A percentile compares a stretch with the other conserved stretches of the same genome.
Conservation (phyloP, 768 basidiomycete genomes). For the Leccinum rimulosum region DNA sequence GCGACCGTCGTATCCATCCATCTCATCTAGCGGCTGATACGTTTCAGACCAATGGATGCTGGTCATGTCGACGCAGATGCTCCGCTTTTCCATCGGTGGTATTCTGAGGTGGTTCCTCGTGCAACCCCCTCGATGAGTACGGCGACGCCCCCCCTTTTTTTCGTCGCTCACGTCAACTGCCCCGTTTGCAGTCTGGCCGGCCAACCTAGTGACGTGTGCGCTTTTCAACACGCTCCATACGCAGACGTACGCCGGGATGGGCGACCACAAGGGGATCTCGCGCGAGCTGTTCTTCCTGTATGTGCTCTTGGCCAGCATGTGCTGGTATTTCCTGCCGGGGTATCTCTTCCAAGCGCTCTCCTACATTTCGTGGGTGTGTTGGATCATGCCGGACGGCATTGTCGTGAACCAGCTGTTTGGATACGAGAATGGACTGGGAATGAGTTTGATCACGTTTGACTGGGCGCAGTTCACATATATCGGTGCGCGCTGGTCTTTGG, state of each 20-base stretch:
- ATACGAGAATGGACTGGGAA: conserved; percentile 51
- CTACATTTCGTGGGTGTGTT: conserved; percentile 61
- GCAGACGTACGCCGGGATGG: conserved; percentile 43
- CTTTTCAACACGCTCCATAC: conserved; percentile 75
- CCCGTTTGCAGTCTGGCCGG: conserved; percentile 68
- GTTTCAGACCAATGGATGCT: conserved; percentile 54
- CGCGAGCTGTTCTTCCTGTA: conserved; percentile 53
- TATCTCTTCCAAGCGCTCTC: conserved; percentile 68
- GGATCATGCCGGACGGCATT: conserved; percentile 71
- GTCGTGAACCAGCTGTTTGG: conserved; percentile 77
- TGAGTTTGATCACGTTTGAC: conserved; percentile 78
- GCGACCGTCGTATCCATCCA: background rate
- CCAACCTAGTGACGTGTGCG: conserved; percentile 65
- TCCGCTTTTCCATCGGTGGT: conserved; percentile 63
- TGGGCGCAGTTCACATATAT: conserved; percentile 64
- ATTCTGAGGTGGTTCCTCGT: conserved; percentile 61
- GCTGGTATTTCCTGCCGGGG: conserved; percentile 65
- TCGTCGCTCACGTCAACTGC: background rate
- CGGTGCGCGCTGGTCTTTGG: conserved; percentile 4
- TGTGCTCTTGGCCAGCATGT: conserved; percentile 32
- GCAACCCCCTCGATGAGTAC: conserved; percentile 59
- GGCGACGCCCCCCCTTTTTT: conserved; percentile 6
- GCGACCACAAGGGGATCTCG: conserved; percentile 44
- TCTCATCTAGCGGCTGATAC: background rate
- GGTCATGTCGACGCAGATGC: conserved; percentile 69